Evolutionary conservation across 192 early-diverging fungal genomes (phyloP).

Genomic region (Backusella liffmaniae): DNA sequence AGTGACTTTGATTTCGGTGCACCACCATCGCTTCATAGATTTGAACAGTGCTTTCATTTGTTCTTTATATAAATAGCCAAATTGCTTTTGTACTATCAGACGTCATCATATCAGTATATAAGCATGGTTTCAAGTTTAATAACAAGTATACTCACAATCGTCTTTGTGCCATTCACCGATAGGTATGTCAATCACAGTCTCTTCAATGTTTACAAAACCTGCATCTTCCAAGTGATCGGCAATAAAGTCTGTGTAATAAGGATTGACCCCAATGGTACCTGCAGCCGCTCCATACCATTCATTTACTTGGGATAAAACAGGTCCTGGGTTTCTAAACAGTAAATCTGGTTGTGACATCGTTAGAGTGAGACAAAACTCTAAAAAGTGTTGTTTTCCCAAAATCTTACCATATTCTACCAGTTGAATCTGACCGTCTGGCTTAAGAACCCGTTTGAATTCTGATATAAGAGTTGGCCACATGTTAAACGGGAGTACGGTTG

Average conservation of each 20-base stretch:
- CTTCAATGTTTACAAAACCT: conserved; percentile 25
- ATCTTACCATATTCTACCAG: conserved; percentile 32
- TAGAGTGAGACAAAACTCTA: background rate
- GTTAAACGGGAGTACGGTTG: conserved; percentile 11
- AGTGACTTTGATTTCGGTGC: conserved; percentile 21
- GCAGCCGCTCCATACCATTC: conserved; percentile 27
- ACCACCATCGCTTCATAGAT: conserved; percentile 36
- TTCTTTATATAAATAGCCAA: conserved; percentile 34
- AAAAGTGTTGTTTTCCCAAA: background rate
- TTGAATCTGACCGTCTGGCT: conserved; percentile 27
- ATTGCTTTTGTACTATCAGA: conserved; percentile 25
- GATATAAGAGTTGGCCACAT: conserved; percentile 19
- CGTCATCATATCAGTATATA: background rate
- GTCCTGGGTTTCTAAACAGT: conserved; percentile 22
- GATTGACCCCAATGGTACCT: conserved; percentile 4
- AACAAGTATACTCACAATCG: conserved; percentile 16
- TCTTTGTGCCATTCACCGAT: conserved; percentile 36
- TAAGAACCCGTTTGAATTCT: conserved; percentile 20
- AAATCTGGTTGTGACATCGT: conserved; percentile 2
- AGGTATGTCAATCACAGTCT: conserved; percentile 21
- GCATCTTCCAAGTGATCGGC: conserved; percentile 7
- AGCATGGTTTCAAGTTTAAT: background rate
- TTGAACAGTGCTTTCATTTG: conserved; percentile 32
- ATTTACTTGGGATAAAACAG: conserved; percentile 24
- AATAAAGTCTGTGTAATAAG: background rate